Base-by-base conservation (phyloP, 345 rosid genomes). In the Arabis hirsuta region DNA sequence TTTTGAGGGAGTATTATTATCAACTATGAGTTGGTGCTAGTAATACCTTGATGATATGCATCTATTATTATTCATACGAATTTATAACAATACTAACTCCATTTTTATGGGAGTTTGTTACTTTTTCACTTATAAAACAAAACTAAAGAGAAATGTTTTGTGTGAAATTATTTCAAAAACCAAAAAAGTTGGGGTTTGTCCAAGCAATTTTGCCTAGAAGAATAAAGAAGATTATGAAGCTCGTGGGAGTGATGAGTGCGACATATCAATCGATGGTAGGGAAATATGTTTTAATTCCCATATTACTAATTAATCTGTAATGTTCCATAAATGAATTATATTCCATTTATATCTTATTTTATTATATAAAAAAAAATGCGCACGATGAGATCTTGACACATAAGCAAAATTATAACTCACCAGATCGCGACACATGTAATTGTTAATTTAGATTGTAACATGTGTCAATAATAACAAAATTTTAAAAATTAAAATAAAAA, bases 191-290 rank as follows among this genome's bases (percentile, higher is more conserved):
- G 22, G 42, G 26, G 42, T 61, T 51, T 61, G 61, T 61, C 54
- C 2, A 41, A 71, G 38, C 69, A 52, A 62, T 19, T 42, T 36
- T 47, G 43, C n/a, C 41, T 13, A 41, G 9, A 44, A 59, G 61
- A 47, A 54, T 59, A 51, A 59, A 67, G 31, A 47, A 71, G 75
- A 42, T 38, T 52, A 14, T 3, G 57, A 29, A 65, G 67, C 74
- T 58, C 79, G 82, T 85, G 79, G 84, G 70, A 65, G 84, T 76
- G 80, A 84, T 79, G 91, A 88, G 82, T 82, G 87, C 79, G 83
- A 89, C 88, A 48, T 79, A 68, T 84, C 87, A 79, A 39, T 82
- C 71, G 82, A 87, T 79, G 77, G 74, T 81, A 81, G 62, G 82
- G 80, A 44, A 71, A 39, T 11, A 70, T 70, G 56, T 34, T 61